Base-by-base conservation (phyloP, 768 basidiomycete genomes). In the Pleurotus pulmonarius region DNA sequence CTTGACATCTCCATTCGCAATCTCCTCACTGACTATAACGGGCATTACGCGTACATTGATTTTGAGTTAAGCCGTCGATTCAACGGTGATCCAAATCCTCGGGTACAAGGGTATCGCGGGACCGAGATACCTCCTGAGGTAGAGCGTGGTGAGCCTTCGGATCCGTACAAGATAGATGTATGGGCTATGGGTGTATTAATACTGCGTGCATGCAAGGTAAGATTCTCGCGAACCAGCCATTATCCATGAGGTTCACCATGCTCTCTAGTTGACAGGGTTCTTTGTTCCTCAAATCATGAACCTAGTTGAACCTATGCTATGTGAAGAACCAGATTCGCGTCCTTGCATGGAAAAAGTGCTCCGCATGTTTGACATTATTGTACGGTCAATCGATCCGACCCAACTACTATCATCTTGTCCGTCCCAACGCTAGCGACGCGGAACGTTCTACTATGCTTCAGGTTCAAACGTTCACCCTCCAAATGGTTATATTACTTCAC, bases 121-220 rank as follows among this genome's bases (percentile, higher is more conserved):
- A 87, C 88, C 16, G 89, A 90, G 57, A 63, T 85, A 9, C 86
- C 89, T 16, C 88, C 88, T 11, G 89, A 91, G 67, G 79, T 81
- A 48, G 87, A 85, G 61, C 64, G 67, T 18, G 78, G 76, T 16
- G 77, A 75, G 44, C 66, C 64, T 49, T 63, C 67, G 39, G 79
- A 88, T 66, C 84, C 87, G 3, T 90, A 81, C 65, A 88, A 87
- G 69, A 71, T 87, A 6, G 88, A 91, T 63, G 78, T 90, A 2
- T 91, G 87, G 85, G 85, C 86, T 12, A 68, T 89, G 26, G 89
- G 76, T 16, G 72, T 87, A 13, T 73, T 89, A 3, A 80, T 90
- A 25, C 66, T 88, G 41, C 79, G 82, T 18, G 82, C 82, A 41
- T 85, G 83, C 72, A 80, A 88, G 72, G 88, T 87, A 69, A 46